Evolutionary conservation across 257 asterid species (phyloP).

Genomic region (Anisodus acutangulus): DNA sequence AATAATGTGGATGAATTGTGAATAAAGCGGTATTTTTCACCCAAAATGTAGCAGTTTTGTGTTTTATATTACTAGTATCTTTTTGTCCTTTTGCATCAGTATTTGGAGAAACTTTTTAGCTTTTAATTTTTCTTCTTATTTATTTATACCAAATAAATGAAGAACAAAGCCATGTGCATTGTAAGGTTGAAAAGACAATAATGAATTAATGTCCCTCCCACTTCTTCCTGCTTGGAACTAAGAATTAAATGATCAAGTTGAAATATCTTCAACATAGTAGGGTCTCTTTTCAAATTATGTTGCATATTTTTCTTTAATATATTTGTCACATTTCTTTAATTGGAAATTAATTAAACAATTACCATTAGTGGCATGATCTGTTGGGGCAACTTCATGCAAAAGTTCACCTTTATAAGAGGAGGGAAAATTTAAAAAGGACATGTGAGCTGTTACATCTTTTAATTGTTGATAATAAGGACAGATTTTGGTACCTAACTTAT

Average conservation of each 20-base stretch:
- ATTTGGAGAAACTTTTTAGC: not conserved
- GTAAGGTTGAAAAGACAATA: not conserved
- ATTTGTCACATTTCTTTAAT: not conserved
- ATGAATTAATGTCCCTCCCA: not conserved
- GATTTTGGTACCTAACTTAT: not conserved
- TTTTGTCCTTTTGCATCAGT: not conserved
- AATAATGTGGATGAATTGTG: no score
- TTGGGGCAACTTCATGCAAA: not conserved
- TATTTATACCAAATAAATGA: not conserved
- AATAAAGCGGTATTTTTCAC: not conserved
- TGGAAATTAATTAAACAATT: not conserved
- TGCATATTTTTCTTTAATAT: not conserved
- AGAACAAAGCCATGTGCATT: conserved; percentile 12
- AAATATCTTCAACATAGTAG: not conserved
- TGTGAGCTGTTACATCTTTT: not conserved
- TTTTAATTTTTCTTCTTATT: not conserved
- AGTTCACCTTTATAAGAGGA: not conserved
- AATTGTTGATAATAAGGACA: not conserved
- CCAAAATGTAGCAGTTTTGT: not conserved
- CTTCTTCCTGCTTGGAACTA: not conserved
- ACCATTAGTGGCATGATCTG: not conserved
- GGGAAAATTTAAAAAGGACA: not conserved
- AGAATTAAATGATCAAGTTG: not conserved
- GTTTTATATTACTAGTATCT: not conserved
- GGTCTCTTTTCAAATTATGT: not conserved